A percentile compares a stretch with the other conserved stretches of the same genome.
phyloP scores from a whole-genome alignment of 192 early-diverging fungal species.

The Rhizoclosmatium globosum region DNA sequence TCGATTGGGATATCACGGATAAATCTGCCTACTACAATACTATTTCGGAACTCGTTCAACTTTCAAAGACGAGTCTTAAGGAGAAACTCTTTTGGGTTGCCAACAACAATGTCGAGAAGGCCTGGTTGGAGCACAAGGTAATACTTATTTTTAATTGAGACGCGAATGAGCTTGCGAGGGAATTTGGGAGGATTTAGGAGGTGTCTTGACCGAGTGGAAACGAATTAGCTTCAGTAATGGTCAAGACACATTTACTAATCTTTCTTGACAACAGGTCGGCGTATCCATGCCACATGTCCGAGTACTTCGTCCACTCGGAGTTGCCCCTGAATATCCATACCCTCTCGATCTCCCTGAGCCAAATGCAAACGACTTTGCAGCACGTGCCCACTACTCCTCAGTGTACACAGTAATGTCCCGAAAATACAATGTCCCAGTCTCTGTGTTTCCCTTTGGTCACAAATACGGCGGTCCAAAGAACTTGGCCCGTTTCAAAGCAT shows the following conservation, averaged over 20 bases:
- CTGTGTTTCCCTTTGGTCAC: constrained; percentile 34
- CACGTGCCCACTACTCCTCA: constrained; percentile 23
- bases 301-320: constrained; percentile 15
- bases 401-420: constrained; percentile 11
- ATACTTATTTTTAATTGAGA: too few species aligned
- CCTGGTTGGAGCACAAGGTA: constrained; percentile 6
- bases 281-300: constrained; percentile 21
- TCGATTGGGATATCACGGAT: constrained; percentile 32
- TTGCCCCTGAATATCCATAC: constrained; percentile 19
- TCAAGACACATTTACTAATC: too few species aligned
- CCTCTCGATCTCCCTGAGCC: constrained; percentile 21
- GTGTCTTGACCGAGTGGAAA: too few species aligned
- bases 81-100: constrained; percentile 27
- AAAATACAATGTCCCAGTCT: constrained; percentile 18
- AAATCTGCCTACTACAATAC: constrained; percentile 17
- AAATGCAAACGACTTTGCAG: constrained; percentile 8
- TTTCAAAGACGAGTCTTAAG: background rate
- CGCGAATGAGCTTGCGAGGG: too few species aligned
- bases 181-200: too few species aligned
- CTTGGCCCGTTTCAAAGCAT: constrained; percentile 22
- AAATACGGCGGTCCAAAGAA: constrained; percentile 39
- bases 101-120: constrained; percentile 37
- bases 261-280: background rate
- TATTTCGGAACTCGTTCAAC: background rate
- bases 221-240: too few species aligned